phyloP scores from a whole-genome alignment of 768 basidiomycete species.

The Rossbeevera mucosa region DNA sequence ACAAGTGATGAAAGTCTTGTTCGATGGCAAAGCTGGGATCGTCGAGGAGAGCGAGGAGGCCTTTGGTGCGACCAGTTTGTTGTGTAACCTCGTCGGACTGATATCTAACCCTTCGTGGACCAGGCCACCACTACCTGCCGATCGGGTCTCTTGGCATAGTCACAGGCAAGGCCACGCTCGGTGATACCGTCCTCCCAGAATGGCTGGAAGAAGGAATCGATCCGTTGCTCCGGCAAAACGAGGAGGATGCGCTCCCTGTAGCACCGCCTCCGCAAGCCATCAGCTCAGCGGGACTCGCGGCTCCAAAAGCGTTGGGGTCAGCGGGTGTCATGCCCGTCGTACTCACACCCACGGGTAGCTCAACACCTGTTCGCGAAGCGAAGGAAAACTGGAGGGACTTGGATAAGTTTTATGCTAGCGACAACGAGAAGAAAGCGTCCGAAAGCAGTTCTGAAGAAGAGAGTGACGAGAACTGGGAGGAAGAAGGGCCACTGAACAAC shows the following conservation, averaged over 20 bases:
- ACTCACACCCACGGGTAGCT: conserved; percentile 49
- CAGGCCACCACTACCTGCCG: conserved; percentile 38
- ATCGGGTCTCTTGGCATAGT: conserved; percentile 68
- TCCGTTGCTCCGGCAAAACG: conserved; percentile 63
- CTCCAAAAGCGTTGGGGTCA: conserved; percentile 27
- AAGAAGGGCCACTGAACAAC: conserved; percentile 22
- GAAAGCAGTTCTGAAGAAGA: conserved; percentile 27
- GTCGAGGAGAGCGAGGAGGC: conserved; percentile 35
- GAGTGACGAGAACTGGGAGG: conserved; percentile 32
- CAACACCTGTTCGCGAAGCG: conserved; percentile 43
- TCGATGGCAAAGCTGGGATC: conserved; percentile 63
- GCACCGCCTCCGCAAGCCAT: conserved; percentile 37
- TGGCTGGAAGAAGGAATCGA: conserved; percentile 90
- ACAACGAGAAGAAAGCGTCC: conserved; percentile 31
- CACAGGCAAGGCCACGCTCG: conserved; percentile 47
- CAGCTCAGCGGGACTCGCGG: conserved; percentile 33
- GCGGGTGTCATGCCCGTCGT: conserved; percentile 43
- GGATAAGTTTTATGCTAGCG: conserved; percentile 68
- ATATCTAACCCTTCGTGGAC: conserved; percentile 3
- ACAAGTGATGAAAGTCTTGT: conserved; percentile 75
- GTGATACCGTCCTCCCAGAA: conserved; percentile 55
- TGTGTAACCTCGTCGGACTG: background rate
- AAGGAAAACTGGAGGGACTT: conserved; percentile 54
- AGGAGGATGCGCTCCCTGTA: conserved; percentile 43
- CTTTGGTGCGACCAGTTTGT: conserved; percentile 26